Evolutionary conservation across 139 green algal genomes (phyloP), one percentile per base, ranked within the genome.

Genomic region (Chlorella sp.): DNA sequence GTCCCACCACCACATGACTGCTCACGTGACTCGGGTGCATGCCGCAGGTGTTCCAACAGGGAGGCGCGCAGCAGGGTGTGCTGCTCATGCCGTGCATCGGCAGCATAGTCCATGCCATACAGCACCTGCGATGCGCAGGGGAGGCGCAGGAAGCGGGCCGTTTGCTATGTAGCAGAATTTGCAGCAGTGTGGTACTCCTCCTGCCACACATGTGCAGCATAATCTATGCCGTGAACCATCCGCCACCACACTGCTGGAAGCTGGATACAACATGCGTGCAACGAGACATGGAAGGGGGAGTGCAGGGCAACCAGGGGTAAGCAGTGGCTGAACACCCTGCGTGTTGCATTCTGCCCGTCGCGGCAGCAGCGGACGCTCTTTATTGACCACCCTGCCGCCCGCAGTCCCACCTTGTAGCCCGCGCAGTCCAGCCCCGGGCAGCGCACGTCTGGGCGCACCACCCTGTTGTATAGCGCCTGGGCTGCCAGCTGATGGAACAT

Each of bases 31-130:
- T 99, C 93, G 24, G 92, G 92, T 1, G 89, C 80, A 3, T 48
- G 66, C 0, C 90, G 76, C 26, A 96, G 32, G 85, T 99, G 97
- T 16, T 92, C 83, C 64, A 97, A 36, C 32, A 99, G 85, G 2
- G 93, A 85, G 0, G 82, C 57, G 0, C 90, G 89, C 83, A 98
- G 87, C 28, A 87, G 61, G 0, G 37, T 69, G 71, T 96, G 92
- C 91, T 98, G 97, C 30, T 83, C n/a, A 14, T 88, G 83, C 7
- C 90, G 89, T 81, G 98, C 94, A 3, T 77, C 40, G 0, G 78
- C 83, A 0, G 94, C 53, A 85, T 97, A 99, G 85, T 97, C 95
- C 91, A 98, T 90, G 24, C 97, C 97, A 85, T 97, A 98, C 39
- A 99, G 76, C 57, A 99, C 95, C 94, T 97, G 93, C 11, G n/a